A percentile compares a stretch with the other conserved stretches of the same genome.
phyloP scores from a whole-genome alignment of 2,329 filamentous ascomycete species.

The Hymenotorrendiella dingleyae region DNA sequence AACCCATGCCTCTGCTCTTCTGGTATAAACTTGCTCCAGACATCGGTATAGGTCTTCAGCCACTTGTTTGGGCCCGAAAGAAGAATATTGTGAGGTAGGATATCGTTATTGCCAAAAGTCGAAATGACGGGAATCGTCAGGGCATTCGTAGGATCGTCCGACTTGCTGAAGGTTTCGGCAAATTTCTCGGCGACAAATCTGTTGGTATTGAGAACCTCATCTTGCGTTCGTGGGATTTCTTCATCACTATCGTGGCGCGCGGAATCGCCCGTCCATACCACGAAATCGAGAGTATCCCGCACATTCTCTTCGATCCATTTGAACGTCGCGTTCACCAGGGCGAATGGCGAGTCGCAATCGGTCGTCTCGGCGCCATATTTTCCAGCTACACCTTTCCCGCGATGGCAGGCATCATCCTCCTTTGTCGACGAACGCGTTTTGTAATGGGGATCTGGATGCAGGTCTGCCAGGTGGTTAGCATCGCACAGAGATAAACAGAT shows the following conservation, averaged over 20 bases:
- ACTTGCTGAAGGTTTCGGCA: conserved; percentile 60
- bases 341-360: conserved; percentile 78
- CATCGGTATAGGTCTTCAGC: conserved; percentile 67
- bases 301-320: conserved; percentile 78
- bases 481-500: conserved; percentile 18
- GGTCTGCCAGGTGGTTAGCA: conserved; percentile 50
- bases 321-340: conserved; percentile 82
- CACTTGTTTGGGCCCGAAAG: conserved; percentile 78
- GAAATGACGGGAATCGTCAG: conserved; percentile 77
- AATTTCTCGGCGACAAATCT: conserved; percentile 70
- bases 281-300: conserved; percentile 76
- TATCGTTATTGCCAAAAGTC: conserved; percentile 94
- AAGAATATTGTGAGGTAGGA: conserved; percentile 94
- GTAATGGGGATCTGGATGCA: conserved; percentile 89
- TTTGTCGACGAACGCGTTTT: conserved; percentile 68
- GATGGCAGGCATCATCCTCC: conserved; percentile 69
- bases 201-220: conserved; percentile 76
- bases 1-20: conserved; percentile 90
- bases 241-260: conserved; percentile 88
- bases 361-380: conserved; percentile 79
- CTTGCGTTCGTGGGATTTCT: conserved; percentile 64
- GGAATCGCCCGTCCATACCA: conserved; percentile 89
- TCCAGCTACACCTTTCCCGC: conserved; percentile 69
- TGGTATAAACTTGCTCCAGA: conserved; percentile 86
- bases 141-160: conserved; percentile 49